Conservation (phyloP, 371 early-diverging fungal genomes). For the Actinomucor elegans region DNA sequence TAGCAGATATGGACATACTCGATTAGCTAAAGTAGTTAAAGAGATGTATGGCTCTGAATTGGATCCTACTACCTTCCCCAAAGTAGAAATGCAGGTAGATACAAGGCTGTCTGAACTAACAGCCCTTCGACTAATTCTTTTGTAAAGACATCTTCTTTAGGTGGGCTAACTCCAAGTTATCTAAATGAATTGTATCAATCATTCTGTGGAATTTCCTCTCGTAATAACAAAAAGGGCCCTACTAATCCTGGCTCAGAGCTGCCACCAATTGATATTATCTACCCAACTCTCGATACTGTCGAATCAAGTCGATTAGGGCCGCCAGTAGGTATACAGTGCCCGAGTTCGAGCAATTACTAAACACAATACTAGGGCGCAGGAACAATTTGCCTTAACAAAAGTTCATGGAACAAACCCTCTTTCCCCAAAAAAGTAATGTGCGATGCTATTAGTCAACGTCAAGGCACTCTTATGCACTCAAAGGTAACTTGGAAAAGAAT, state of each 20-base stretch:
- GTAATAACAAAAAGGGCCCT: conserved; percentile 8
- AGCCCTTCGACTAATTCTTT: too few relatives aligned
- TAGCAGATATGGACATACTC: conserved; percentile 41
- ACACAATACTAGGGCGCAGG: conserved; percentile 38
- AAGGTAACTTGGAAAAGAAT: conserved; percentile 25
- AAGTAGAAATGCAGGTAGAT: conserved; percentile 50
- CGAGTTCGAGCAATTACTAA: too few relatives aligned
- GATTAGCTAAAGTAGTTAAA: conserved; percentile 30
- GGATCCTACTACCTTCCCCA: conserved; percentile 15
- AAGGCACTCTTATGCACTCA: conserved; percentile 46
- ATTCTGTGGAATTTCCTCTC: conserved; percentile 37
- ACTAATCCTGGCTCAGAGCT: conserved; percentile 6
- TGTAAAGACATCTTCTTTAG: conserved; percentile 50
- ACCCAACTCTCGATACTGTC: conserved; percentile 33
- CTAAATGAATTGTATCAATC: conserved; percentile 40
- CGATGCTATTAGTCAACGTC: conserved; percentile 43
- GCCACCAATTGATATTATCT: conserved; percentile 39
- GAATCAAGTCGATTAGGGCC: conserved; percentile 31
- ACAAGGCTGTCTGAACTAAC: too few relatives aligned
- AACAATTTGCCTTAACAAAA: conserved; percentile 38
- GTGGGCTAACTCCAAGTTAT: conserved; percentile 25
- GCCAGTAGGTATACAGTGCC: conserved; percentile 34
- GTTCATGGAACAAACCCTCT: conserved; percentile 34
- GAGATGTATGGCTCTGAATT: conserved; percentile 17
- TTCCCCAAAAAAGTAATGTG: conserved; percentile 47